Percentiles rank a stretch among this genome's conserved stretches.
phyloP scores from a whole-genome alignment of 139 green algal species.

The Penium margaritaceum region DNA sequence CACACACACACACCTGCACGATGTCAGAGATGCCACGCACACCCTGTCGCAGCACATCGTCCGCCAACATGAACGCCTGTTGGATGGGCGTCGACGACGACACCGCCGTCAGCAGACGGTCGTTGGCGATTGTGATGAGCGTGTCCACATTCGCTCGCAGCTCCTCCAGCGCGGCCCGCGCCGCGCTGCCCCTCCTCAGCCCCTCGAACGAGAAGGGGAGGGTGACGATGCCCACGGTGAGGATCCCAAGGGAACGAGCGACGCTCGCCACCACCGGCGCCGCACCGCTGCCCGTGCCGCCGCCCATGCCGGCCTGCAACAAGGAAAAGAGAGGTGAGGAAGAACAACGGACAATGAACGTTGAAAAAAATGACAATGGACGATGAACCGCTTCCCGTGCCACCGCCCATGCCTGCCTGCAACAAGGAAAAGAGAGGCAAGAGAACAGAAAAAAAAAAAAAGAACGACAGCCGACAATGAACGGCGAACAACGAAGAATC shows the following conservation, averaged over 20 bases:
- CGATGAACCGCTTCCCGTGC: no score
- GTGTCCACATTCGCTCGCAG: slow-evolving; percentile 85
- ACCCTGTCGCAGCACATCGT: slow-evolving; percentile 81
- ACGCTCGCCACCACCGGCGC: slow-evolving; percentile 81
- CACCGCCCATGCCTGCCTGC: no score
- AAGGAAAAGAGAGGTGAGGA: background rate
- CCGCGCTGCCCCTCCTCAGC: slow-evolving; percentile 69
- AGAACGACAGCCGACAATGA: no score
- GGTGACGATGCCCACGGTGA: slow-evolving; percentile 94
- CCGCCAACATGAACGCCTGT: slow-evolving; percentile 82
- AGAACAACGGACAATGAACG: no score
- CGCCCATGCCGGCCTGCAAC: slow-evolving; percentile 80
- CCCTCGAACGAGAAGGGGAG: slow-evolving; percentile 96
- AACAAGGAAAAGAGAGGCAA: no score
- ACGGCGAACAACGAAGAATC: no score
- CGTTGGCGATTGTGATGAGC: slow-evolving; percentile 95
- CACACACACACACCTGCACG: slow-evolving; percentile 65
- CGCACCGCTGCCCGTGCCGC: slow-evolving; percentile 86
- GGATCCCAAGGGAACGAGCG: slow-evolving; percentile 77
- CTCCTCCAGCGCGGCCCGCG: slow-evolving; percentile 62
- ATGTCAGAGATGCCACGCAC: slow-evolving; percentile 92
- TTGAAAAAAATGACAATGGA: no score
- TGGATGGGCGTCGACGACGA: slow-evolving; percentile 64
- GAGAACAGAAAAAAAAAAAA: no score
- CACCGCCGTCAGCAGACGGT: slow-evolving; percentile 72